Evolutionary conservation across 1,284 basidiomycete species (phyloP), one percentile per base, ranked within the genome.

Genomic region (Xerocomus minutiporus): DNA sequence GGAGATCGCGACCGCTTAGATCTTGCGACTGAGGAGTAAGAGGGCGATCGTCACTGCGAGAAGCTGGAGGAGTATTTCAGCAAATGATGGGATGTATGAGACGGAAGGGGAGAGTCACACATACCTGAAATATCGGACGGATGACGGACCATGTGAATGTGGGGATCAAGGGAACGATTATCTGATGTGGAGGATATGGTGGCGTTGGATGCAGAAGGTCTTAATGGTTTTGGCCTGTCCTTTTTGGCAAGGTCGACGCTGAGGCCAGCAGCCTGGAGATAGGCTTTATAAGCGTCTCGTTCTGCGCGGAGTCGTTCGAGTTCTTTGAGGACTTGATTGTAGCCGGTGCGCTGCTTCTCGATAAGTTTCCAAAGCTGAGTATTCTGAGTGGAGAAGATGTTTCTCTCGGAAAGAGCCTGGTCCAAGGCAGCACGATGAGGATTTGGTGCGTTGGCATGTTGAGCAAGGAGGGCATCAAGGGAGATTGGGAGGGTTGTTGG

Each of bases 361-460:
- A 95, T 86, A 56, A 94, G 78, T 70, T 93, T 93, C 92, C 92
- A 94, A 29, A 94, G 80, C 71, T 93, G 91, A 6, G 84, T 75
- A 68, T 95, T 95, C 73, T 95, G 92, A 8, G 81, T 71, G 35
- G 86, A 84, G 49, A 93, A 78, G 35, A 73, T 70, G 66, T 93
- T 93, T 59, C 91, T 81, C 63, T 95, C 91, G 13, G 77, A 75
- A 26, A 93, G 75, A 4, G 84, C 79, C 53, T 83, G 77, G 28
- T 91, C 87, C 32, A 94, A 77, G 5, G 91, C 89, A 42, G 82
- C 81, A 7, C 79, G 69, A 52, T 75, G 72, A 23, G 87, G 83
- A 67, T 86, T 76, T 28, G 75, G 61, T 0, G 81, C 69, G 25
- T 65, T 61, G 3, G 78, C 75, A 56, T 88, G 76, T 4, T 74